These are phyloP conservation scores for Claviceps lovelessii DNA, from an alignment of 2,329 filamentous ascomycete species.

Conservation along the genomic window DNA sequence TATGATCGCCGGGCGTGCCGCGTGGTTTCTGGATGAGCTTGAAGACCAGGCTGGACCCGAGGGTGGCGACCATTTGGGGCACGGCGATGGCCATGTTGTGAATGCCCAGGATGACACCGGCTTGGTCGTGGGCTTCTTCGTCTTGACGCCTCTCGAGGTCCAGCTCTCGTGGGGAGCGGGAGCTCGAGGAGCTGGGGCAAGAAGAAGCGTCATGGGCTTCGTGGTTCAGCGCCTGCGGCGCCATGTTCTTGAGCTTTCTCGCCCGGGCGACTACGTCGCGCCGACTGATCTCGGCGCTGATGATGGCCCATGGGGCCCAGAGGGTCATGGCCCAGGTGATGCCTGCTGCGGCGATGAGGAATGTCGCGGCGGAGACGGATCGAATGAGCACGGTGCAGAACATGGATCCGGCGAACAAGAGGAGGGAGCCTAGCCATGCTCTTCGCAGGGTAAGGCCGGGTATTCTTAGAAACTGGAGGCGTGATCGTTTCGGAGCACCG, in stretches of 20 bases:
- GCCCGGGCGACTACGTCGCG: conserved; percentile 49
- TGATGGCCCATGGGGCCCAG: conserved; percentile 92
- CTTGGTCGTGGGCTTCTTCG: conserved; percentile 53
- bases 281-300: conserved; percentile 79
- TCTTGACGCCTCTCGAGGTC: conserved; percentile 25
- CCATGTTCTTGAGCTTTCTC: conserved; percentile 14
- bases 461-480: conserved; percentile 54
- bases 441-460: conserved; percentile 75
- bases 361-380: conserved; percentile 56
- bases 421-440: conserved; percentile 70
- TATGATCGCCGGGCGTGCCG: conserved; percentile 70
- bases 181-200: background rate
- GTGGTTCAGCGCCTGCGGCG: background rate
- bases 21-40: conserved; percentile 74
- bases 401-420: conserved; percentile 74
- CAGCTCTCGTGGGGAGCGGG: background rate
- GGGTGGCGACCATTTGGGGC: conserved; percentile 79
- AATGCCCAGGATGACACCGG: conserved; percentile 81
- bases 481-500: conserved; percentile 22
- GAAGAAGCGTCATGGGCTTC: background rate
- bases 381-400: conserved; percentile 68
- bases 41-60: conserved; percentile 76
- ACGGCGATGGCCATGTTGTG: conserved; percentile 91
- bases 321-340: conserved; percentile 86
- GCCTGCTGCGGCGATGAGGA: conserved; percentile 67